phyloP scores from a whole-genome alignment of 768 basidiomycete genomes.

The Leccinum boreale region DNA sequence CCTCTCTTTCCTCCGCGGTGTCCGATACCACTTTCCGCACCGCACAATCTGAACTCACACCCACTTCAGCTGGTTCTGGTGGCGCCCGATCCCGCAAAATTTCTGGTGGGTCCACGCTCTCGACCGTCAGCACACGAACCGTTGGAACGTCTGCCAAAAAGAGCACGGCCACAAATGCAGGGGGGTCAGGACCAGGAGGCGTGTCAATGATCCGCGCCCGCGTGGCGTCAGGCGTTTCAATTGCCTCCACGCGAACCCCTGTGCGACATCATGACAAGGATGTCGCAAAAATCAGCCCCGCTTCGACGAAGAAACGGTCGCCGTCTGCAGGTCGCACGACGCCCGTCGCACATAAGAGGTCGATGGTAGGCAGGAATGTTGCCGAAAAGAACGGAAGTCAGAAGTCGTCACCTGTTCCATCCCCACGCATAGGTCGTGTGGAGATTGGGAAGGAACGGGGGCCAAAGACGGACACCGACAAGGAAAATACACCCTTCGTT shows the following conservation, averaged over 20 bases:
- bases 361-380: constrained; percentile 10
- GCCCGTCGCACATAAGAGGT: constrained; percentile 19
- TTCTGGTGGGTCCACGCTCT: constrained; percentile 29
- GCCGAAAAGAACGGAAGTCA: constrained; percentile 13
- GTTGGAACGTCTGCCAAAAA: constrained; percentile 27
- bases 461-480: constrained; percentile 28
- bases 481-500: constrained; percentile 15
- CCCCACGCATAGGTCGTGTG: constrained; percentile 15
- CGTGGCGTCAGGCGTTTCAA: constrained; percentile 27
- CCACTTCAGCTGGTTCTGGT: constrained; percentile 25
- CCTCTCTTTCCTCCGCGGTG: constrained; percentile 29
- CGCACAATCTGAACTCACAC: constrained; percentile 29
- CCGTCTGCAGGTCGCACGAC: constrained; percentile 24
- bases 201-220: constrained; percentile 11
- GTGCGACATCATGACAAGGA: constrained; percentile 26
- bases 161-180: neutral
- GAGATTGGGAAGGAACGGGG: constrained; percentile 34
- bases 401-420: constrained; percentile 13
- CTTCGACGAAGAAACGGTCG: constrained; percentile 15
- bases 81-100: constrained; percentile 27
- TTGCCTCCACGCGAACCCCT: constrained; percentile 23
- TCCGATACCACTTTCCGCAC: constrained; percentile 33
- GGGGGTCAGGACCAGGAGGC: constrained; percentile 10
- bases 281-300: constrained; percentile 20
- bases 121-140: constrained; percentile 29